These are phyloP conservation scores for Aquanectria penicillioides DNA, from an alignment of 2,329 filamentous ascomycete species.

Conservation along the genomic window DNA sequence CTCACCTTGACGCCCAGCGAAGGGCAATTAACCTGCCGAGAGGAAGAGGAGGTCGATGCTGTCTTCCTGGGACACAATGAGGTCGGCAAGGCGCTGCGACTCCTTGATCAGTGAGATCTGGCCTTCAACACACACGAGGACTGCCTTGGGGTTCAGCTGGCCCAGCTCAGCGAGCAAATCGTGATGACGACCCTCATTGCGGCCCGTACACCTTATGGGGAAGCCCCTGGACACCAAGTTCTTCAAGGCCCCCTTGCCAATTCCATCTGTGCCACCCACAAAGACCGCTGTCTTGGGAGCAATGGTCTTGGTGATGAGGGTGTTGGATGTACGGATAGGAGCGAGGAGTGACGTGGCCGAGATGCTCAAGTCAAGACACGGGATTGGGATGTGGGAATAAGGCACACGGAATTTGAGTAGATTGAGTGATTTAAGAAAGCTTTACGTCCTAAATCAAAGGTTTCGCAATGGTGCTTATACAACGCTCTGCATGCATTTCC, in stretches of 20 bases:
- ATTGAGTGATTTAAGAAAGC: too few species aligned
- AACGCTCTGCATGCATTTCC: too few species aligned
- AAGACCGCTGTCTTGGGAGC: neutral
- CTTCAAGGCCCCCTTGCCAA: neutral
- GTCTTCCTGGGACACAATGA: neutral
- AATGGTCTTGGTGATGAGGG: neutral
- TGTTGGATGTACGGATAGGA: neutral
- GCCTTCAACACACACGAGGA: neutral
- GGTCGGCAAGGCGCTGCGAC: neutral
- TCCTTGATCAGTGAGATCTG: conserved; percentile 1
- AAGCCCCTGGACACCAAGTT: neutral
- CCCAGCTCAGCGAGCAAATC: neutral
- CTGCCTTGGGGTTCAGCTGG: neutral
- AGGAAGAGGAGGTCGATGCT: neutral
- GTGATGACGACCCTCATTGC: neutral
- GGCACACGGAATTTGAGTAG: too few species aligned
- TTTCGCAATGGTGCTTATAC: too few species aligned
- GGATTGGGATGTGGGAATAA: too few species aligned
- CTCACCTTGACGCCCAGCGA: neutral
- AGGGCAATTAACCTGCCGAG: neutral
- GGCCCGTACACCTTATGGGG: conserved; percentile 3
- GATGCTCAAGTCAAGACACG: too few species aligned
- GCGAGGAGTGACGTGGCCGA: neutral
- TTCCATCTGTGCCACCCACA: neutral
- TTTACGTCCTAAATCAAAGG: too few species aligned